Base-by-base conservation (phyloP, 352 stramenopile genomes). In the Phytophthora agathidicida region DNA sequence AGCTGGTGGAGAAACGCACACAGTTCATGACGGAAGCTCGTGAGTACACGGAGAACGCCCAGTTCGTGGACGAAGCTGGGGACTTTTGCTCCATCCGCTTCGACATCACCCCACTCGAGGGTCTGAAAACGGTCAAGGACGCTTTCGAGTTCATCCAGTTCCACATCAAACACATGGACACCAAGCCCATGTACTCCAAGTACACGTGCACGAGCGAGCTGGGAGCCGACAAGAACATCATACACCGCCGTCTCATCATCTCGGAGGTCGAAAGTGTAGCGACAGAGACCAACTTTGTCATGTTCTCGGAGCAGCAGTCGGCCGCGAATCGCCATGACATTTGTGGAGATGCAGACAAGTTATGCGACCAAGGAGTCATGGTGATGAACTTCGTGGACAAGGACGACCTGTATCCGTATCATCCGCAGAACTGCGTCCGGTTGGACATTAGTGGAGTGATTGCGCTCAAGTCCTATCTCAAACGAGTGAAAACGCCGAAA, bases 81-180 rank as follows among this genome's bases (percentile, higher is more conserved):
- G 71, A 86, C 30, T 80, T 68, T 23, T 81, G 71, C 50, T 74
- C 57, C 9, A 47, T 73, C 10, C 65, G 71, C 20, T 86, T 83
- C 48, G 61, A 83, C 20, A 57, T 73, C 50, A 63, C 61, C 2
- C 73, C 66, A 9, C 43, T 77, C 9, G 61, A 72, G 16, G 60
- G 65, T 1, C 37, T 73, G 7, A 45, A 30, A 20, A 75, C 59
- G 9, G 68, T 80, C 14, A 56, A 68, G 17, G 57, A 77, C 2
- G 71, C 65, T 2, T 71, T 67, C 22, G 68, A 77, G 16, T 53
- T 79, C 10, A 70, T 80, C 16, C 52, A 73, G 37, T 74, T 74
- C 41, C 74, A 77, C 62, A 68, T 78, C 38, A 64, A 61, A 19
- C 79, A 80, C 52, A 65, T 75, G 55, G 60, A 77, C 22, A 68